Base-by-base conservation (phyloP, 768 basidiomycete genomes). In the Bullera alba region DNA sequence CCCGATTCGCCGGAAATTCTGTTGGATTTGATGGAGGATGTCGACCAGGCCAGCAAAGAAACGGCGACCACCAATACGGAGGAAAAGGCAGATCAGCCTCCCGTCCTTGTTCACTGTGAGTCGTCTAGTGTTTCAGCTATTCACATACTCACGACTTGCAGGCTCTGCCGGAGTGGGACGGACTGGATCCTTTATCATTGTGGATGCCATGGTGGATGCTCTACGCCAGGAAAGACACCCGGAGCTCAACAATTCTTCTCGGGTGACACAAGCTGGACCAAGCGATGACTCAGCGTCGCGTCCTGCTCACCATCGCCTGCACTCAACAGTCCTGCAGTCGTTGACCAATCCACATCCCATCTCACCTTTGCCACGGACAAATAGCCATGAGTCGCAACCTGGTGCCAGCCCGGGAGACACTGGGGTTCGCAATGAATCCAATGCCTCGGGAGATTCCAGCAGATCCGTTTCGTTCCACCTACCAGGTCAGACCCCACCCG, bases 151-250 rank as follows among this genome's bases (percentile, higher is more conserved):
- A 41, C 10, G 8, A 8, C 22, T 17, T 46, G 5, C 41, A 69
- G 67, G 92, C 67, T 91, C 88, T 26, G 93, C 93, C 0, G 93
- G 93, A 17, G 90, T 95, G 5, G 93, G 93, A 0, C 79, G 93
- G 35, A 96, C 93, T 0, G 93, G 93, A 19, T 87, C 86, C 22
- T 96, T 88, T 70, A 90, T 96, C 64, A 82, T 87, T 6, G 81
- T 93, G 19, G 70, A 73, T 50, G 61, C 69, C 14, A 60, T 72
- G 30, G 30, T 66, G 17, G 69, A 69, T 46, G 66, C 46, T 8
- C 46, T 72, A 4, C 51, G 60, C 5, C 49, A 63, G n/a, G 65
- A 66, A 35, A 36, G 54, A 17, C 44, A 23, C n/a, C 49, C 23
- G 5, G 39, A 19, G 17, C 39, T 5, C 10, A 32, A 22, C 10